Base-by-base conservation (phyloP, 2,329 filamentous ascomycete genomes). In the Pestalotiopsis sp. region DNA sequence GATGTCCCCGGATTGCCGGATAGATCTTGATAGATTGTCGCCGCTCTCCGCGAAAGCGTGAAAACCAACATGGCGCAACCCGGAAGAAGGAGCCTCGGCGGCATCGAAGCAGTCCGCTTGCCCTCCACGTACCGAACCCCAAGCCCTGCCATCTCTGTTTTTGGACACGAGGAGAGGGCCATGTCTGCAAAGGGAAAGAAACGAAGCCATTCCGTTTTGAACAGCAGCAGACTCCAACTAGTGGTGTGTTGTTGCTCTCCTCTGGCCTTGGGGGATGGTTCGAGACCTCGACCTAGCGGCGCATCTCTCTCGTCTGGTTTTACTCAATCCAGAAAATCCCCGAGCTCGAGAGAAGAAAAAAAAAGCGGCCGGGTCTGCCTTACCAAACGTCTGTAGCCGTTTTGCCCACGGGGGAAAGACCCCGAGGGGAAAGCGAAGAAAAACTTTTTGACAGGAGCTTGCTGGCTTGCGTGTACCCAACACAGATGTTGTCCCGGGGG, bases 261-360 rank as follows among this genome's bases (percentile, higher is more conserved):
- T 61, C 59, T 61, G 57, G 57, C 20, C 13, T 59, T 23, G n/a
- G 23, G 57, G 7, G 17, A 59, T 59, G 14, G 67, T 68, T 68
- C 65, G 68, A 69, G 68, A 67, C 68, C 65, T 41, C 64, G 64
- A 41, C 65, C 64, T 66, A 62, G 38, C 14, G 65, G 65, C 65
- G 45, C 58, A 60, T 60, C 13, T n/a, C 45, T 66, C 65, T 69
- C 65, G 68, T 61, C 45, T 41, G 58, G 27, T 67, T 63, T 69
- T 64, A 69, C 68, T 66, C 65, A 6, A 66, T 69, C 60, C 36
- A 69, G 68, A 63, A 58, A 52, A 58, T 25, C 63, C 60, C 68
- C 68, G 64, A 69, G 25, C 52, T 52, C 41, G 17, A 65, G 62
- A 9, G 2, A 9, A 31, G 2, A 31, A 27, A 31, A 31, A 31